A percentile compares a stretch with the other conserved stretches of the same genome.
Conservation (phyloP, 306 rosid genomes). For the Alnus rubra region DNA sequence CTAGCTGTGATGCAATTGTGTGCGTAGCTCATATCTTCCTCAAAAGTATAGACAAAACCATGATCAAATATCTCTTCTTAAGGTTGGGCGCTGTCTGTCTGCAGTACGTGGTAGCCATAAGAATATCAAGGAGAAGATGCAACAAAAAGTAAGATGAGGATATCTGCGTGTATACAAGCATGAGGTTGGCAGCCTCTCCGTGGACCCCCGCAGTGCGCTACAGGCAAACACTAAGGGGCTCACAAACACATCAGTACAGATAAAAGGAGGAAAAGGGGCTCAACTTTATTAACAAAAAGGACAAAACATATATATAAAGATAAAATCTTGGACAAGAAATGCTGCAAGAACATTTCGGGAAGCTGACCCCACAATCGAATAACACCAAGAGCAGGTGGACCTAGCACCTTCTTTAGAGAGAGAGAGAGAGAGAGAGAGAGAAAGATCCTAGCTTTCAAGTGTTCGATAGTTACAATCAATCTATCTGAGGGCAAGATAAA, state of each 20-base stretch:
- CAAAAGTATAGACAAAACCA: neutral
- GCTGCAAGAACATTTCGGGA: slow-evolving; percentile 14
- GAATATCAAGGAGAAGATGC: slow-evolving; percentile 23
- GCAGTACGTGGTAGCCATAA: neutral
- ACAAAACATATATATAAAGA: slow-evolving; percentile 8
- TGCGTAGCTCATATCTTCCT: neutral
- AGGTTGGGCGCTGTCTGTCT: neutral
- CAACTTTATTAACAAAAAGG: slow-evolving; percentile 8
- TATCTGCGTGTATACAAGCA: neutral
- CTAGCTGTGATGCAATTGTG: neutral
- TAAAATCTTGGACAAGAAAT: slow-evolving; percentile 6
- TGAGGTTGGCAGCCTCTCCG: slow-evolving; percentile 10
- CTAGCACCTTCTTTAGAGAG: neutral
- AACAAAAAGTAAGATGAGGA: slow-evolving; percentile 27
- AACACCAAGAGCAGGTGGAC: slow-evolving; percentile 23
- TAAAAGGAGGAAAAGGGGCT: slow-evolving; percentile 15
- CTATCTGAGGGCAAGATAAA: slow-evolving; percentile 5
- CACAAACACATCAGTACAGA: neutral
- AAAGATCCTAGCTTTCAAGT: slow-evolving; percentile 1
- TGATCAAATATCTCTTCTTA: neutral
- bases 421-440: neutral
- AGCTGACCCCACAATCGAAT: slow-evolving; percentile 7
- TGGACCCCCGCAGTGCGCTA: slow-evolving; percentile 20
- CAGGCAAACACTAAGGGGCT: neutral
- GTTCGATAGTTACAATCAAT: slow-evolving; percentile 15